These are phyloP conservation scores for Naganishia onofrii DNA, from an alignment of 768 basidiomycete genomes.

Conservation along the genomic window DNA sequence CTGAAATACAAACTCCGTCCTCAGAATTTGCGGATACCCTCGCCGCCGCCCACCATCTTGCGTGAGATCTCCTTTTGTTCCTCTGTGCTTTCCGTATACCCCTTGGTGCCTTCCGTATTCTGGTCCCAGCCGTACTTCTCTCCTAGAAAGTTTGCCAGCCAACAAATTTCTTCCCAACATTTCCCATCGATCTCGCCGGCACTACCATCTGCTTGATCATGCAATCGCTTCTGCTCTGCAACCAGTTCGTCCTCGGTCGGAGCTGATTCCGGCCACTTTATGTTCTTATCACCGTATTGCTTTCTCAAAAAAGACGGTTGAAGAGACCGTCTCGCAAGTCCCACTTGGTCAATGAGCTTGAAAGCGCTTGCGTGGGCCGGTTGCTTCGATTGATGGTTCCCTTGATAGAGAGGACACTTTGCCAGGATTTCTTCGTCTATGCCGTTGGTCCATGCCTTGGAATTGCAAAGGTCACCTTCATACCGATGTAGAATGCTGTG, in stretches of 20 bases:
- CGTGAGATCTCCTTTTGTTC: conserved; percentile 29
- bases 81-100: conserved; percentile 31
- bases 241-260: conserved; percentile 14
- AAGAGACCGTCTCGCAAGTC: conserved; percentile 18
- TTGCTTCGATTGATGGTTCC: neutral
- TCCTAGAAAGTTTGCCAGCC: conserved; percentile 18
- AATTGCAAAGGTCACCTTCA: conserved; percentile 29
- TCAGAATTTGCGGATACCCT: conserved; percentile 29
- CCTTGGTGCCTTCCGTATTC: conserved; percentile 24
- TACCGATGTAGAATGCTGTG: conserved; percentile 29
- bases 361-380: conserved; percentile 25
- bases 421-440: conserved; percentile 23
- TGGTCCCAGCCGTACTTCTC: conserved; percentile 25
- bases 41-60: conserved; percentile 29
- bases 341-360: conserved; percentile 28
- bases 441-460: conserved; percentile 29
- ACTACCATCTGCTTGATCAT: neutral
- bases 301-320: conserved; percentile 7
- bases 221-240: conserved; percentile 16
- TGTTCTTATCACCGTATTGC: conserved; percentile 29
- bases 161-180: conserved; percentile 29
- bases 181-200: conserved; percentile 19
- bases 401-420: conserved; percentile 27
- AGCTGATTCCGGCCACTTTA: conserved; percentile 24
- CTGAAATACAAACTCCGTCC: neutral